A percentile compares a stretch with the other conserved stretches of the same genome.
Evolutionary conservation across 169 alveolate species (phyloP).

Genomic region (Plasmodium cynomolgi): DNA sequence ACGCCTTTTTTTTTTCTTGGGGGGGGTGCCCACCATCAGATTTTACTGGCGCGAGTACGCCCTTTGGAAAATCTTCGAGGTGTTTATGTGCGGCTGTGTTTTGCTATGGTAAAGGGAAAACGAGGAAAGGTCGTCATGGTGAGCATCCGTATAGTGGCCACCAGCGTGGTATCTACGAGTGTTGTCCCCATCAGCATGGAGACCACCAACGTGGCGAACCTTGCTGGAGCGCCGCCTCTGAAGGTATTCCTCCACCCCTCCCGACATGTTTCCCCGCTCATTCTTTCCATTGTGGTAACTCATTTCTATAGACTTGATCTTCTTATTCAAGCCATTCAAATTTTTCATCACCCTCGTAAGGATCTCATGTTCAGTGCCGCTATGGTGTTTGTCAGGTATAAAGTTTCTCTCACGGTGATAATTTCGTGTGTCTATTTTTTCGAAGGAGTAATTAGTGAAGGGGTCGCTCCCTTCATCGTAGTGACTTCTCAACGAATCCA

Average conservation of each 20-base stretch:
- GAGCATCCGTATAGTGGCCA: not conserved
- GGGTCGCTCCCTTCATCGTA: slow-evolving; percentile 32
- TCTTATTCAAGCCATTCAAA: slow-evolving; percentile 38
- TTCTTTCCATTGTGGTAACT: slow-evolving; percentile 5
- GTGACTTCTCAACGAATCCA: slow-evolving; percentile 7
- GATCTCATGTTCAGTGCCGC: not conserved
- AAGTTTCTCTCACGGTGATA: not conserved
- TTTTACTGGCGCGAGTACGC: slow-evolving; percentile 9
- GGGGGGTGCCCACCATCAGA: not conserved
- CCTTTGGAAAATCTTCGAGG: not conserved
- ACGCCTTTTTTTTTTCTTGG: no score
- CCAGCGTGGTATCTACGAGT: not conserved
- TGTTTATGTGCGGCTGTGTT: not conserved
- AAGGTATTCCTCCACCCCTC: not conserved
- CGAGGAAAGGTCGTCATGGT: slow-evolving; percentile 5
- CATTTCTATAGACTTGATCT: slow-evolving; percentile 33
- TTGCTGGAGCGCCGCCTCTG: not conserved
- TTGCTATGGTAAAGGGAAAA: slow-evolving; percentile 4
- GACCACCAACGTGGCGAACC: not conserved
- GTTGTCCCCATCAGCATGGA: not conserved
- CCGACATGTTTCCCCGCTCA: not conserved
- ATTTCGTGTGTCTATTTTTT: not conserved
- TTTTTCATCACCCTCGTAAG: slow-evolving; percentile 21
- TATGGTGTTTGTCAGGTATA: not conserved
- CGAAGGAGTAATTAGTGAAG: slow-evolving; percentile 59